Evolutionary conservation across 768 basidiomycete species (phyloP).

Genomic region (Leccinum subtestaceum): DNA sequence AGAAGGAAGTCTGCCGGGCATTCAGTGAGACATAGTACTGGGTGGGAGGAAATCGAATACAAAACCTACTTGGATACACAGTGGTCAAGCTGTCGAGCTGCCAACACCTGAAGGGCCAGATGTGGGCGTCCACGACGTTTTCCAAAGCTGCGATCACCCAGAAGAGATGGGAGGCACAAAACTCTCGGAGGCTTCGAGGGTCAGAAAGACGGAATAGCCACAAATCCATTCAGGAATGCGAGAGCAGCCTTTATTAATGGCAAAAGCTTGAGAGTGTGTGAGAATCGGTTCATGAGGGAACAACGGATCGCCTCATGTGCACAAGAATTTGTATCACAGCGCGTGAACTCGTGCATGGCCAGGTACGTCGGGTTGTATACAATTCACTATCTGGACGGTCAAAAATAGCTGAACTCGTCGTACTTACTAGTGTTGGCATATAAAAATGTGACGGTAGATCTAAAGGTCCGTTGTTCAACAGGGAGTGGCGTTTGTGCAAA

Average conservation of each 20-base stretch:
- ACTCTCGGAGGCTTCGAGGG: not conserved
- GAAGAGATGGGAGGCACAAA: not conserved
- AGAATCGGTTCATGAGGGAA: conserved; percentile 10
- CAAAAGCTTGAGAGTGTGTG: not conserved
- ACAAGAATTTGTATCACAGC: conserved; percentile 2
- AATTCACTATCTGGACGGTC: not conserved
- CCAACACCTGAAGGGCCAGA: not conserved
- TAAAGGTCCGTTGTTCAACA: not conserved
- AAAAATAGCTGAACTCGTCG: not conserved
- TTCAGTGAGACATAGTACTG: not conserved
- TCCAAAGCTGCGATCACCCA: not conserved
- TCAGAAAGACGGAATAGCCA: conserved; percentile 1
- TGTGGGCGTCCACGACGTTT: not conserved
- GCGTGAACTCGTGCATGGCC: conserved; percentile 2
- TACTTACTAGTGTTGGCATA: not conserved
- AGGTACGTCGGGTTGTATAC: not conserved
- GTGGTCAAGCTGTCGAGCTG: not conserved
- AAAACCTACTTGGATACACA: conserved; percentile 3
- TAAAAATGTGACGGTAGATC: not conserved
- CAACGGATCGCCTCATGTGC: conserved; percentile 8
- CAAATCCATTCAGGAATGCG: not conserved
- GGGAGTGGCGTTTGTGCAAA: not conserved
- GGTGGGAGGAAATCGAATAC: not conserved
- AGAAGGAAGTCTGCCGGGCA: not conserved
- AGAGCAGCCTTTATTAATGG: conserved; percentile 8